A percentile compares a stretch with the other conserved stretches of the same genome.
Evolutionary conservation across 352 stramenopile species (phyloP).

Genomic region (Globisporangium splendens): DNA sequence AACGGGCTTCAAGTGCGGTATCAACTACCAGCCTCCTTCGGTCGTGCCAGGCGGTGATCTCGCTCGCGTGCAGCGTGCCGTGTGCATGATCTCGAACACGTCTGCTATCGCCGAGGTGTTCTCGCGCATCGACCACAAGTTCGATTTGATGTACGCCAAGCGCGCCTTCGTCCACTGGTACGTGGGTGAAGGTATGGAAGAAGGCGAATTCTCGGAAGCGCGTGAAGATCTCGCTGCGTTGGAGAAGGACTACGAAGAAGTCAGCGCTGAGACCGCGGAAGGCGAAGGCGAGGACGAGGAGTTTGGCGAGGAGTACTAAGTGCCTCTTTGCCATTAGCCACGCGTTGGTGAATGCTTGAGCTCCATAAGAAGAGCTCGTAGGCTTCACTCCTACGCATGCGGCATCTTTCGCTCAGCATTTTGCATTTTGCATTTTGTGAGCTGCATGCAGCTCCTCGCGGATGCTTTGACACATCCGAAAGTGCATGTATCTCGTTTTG

Average conservation of each 20-base stretch:
- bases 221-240: constrained; percentile 96
- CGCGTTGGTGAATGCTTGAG: not conserved
- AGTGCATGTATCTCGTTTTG: too few relatives aligned
- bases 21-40: constrained; percentile 98
- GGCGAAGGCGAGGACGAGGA: constrained; percentile 92
- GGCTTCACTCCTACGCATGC: too few relatives aligned
- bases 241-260: constrained; percentile 99
- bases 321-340: not conserved
- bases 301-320: constrained; percentile 85
- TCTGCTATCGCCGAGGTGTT: constrained; percentile 98
- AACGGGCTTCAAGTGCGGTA: constrained; percentile 98
- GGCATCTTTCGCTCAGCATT: too few relatives aligned
- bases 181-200: constrained; percentile 98
- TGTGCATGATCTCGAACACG: constrained; percentile 99
- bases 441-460: too few relatives aligned
- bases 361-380: not conserved
- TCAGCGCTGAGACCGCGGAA: constrained; percentile 94
- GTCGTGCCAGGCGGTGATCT: constrained; percentile 96
- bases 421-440: too few relatives aligned
- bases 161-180: constrained; percentile 98
- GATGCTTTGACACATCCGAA: too few relatives aligned
- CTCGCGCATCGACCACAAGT: constrained; percentile 99
- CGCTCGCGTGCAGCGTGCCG: constrained; percentile 95
- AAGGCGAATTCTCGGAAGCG: constrained; percentile 97
- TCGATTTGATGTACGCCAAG: constrained; percentile 99